Percentiles rank a stretch among this genome's conserved stretches.
phyloP scores from a whole-genome alignment of 805 yeast genomes.

The fission yeast (Schizosaccharomyces pombe) region DNA sequence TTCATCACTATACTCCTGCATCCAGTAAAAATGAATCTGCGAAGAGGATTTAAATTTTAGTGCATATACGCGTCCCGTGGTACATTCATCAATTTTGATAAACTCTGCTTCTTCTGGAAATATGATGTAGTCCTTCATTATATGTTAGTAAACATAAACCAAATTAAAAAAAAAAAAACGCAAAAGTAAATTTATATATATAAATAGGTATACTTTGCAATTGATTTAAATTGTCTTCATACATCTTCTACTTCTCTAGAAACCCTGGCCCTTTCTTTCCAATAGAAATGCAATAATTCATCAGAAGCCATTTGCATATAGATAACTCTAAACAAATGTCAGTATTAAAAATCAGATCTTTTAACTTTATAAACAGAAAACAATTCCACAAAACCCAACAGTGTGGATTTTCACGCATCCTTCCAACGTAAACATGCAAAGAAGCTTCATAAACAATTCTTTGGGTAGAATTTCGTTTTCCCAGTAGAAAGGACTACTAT shows the following conservation, averaged over 20 bases:
- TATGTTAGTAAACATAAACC: constrained; percentile 16
- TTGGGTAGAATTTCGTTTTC: no score
- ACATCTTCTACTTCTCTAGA: constrained; percentile 4
- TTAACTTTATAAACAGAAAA: no score
- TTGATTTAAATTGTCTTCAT: not conserved
- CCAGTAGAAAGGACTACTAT: not conserved
- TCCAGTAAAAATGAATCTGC: constrained; percentile 37
- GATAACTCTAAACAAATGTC: not conserved
- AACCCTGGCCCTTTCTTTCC: constrained; percentile 3
- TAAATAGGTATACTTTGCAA: no score
- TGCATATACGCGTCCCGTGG: constrained; percentile 54
- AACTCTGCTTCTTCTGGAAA: constrained; percentile 74
- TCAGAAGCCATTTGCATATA: not conserved
- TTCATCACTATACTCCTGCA: constrained; percentile 46
- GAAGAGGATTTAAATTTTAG: constrained; percentile 41
- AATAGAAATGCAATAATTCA: constrained; percentile 4
- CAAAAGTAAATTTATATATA: no score
- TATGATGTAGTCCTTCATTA: constrained; percentile 30
- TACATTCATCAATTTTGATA: constrained; percentile 43
- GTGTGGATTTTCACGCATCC: no score
- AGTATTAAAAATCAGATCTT: not conserved
- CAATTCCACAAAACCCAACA: no score
- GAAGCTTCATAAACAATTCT: not conserved
- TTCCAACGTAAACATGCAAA: not conserved
- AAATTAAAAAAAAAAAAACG: constrained; percentile 9